Conservation (phyloP, 805 yeast species). For the Candida ulmi region DNA sequence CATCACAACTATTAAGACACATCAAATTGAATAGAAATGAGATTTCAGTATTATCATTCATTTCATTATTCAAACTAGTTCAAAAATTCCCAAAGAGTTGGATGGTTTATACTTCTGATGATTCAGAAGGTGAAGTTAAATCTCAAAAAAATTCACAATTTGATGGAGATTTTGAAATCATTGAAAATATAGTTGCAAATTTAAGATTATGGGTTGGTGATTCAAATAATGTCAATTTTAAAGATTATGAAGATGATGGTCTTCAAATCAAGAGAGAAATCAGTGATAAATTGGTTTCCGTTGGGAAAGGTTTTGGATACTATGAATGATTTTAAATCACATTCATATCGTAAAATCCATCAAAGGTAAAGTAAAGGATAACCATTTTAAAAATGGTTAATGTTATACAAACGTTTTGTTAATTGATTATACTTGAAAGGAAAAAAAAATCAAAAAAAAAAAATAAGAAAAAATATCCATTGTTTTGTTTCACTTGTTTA, state of each 20-base stretch:
- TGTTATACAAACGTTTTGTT: no score
- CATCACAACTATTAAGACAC: constrained; percentile 13
- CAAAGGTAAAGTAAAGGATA: no score
- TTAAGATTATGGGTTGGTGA: constrained; percentile 27
- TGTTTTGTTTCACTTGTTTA: no score
- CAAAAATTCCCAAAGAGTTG: constrained; percentile 22
- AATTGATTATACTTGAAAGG: no score
- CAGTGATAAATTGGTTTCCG: constrained; percentile 24
- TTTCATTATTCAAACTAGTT: constrained; percentile 20
- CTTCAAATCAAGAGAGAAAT: constrained; percentile 23
- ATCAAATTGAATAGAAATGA: constrained; percentile 15
- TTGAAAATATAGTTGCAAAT: constrained; percentile 19
- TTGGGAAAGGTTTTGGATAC: constrained; percentile 18
- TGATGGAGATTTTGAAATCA: constrained; percentile 8
- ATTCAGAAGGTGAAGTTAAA: background rate
- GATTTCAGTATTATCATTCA: constrained; percentile 21
- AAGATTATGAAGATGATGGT: constrained; percentile 19
- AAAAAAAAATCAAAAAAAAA: constrained; percentile 4
- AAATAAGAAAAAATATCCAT: no score
- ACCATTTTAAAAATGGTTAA: no score
- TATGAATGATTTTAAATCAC: no score
- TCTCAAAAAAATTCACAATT: background rate
- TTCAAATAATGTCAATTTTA: constrained; percentile 15
- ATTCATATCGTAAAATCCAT: no score
- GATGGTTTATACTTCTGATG: constrained; percentile 5